Evolutionary conservation across 768 basidiomycete species (phyloP), one percentile per base, ranked within the genome.

Genomic region (Auricularia heimuer): DNA sequence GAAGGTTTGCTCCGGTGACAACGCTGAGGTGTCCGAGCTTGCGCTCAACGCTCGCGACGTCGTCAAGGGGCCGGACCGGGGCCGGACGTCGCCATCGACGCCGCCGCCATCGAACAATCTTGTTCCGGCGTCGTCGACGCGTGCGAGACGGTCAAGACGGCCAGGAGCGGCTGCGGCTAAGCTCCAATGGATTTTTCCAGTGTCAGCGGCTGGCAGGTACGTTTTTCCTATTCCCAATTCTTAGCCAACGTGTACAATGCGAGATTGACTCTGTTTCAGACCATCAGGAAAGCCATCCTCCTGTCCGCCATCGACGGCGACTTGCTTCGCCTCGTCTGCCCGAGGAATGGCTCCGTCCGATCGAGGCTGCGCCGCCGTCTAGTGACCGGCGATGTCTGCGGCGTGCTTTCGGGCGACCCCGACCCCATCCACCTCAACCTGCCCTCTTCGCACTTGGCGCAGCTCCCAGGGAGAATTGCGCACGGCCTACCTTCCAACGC

Each of bases 131-230:
- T 98, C 64, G 96, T 94, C 37, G 98, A 98, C 76, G 88, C 95
- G 71, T 88, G 85, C 36, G 96, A 94, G 73, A 82, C 83, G 1
- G 98, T 96, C 83, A 93, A 95, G 82, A 79, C 82, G 12, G 84
- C 81, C 3, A 83, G 93, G 65, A 87, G 81, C 61, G 79, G 81
- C 29, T 80, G 81, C 44, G 84, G 93, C 56, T 85, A 90, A 71
- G 94, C 96, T 1, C 97, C 97, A 0, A 96, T 99, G 92, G 96
- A 98, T 77, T 98, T 97, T 70, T 93, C 95, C 33, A 99, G 98
- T 71, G 96, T 98, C 62, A 88, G 94, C 47, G 95, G 96, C 61
- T 99, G 97, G 97, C 87, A 96, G 88, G 94, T 94, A 73, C 66
- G 88, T 35, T 54, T 35, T 64, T 33, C 42, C 29, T 1, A 61